Conservation (phyloP, 129 eudicot species). For the Artemisia tridentata region DNA sequence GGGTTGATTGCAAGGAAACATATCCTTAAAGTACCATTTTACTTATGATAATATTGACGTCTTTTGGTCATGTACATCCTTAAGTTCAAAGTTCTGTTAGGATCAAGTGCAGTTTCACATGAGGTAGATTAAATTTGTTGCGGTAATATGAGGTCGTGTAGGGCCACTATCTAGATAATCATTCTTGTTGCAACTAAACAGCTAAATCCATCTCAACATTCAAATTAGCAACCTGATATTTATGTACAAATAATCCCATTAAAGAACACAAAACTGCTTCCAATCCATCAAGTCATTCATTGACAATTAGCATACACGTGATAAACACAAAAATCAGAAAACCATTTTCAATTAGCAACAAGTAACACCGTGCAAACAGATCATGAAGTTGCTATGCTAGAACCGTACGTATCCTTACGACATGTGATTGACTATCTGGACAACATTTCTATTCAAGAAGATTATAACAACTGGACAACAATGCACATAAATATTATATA, state of each 20-base stretch:
- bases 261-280: no score
- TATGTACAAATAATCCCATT: no score
- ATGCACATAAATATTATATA: no score
- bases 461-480: no score
- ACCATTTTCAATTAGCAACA: background rate
- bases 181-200: background rate
- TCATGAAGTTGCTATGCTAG: no score
- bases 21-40: background rate
- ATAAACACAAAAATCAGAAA: background rate
- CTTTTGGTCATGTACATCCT: background rate
- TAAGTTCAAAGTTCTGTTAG: constrained; percentile 1
- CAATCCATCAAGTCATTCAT: no score
- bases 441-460: no score
- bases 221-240: no score
- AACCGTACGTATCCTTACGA: no score
- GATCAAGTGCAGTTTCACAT: constrained; percentile 19
- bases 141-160: background rate
- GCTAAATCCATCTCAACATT: no score
- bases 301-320: no score
- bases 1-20: background rate
- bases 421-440: no score
- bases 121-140: constrained; percentile 1
- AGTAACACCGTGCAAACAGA: background rate
- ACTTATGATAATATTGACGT: background rate
- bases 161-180: background rate